These are phyloP conservation scores for Daldinia concentrica DNA, from an alignment of 495 filamentous ascomycete species.

Conservation along the genomic window DNA sequence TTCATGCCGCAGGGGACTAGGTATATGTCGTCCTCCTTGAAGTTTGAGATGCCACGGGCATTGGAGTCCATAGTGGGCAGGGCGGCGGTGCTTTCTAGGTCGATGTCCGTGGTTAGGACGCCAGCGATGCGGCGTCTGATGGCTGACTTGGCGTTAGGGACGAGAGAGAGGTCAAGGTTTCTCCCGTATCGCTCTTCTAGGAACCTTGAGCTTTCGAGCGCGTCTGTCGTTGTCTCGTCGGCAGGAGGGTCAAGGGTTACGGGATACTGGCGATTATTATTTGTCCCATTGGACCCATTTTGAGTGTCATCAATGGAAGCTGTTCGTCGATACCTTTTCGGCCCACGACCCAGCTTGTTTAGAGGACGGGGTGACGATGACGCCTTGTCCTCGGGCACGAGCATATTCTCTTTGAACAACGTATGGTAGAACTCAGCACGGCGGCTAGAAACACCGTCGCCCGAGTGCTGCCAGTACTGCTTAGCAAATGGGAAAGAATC, in stretches of 20 bases:
- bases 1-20: constrained; percentile 93
- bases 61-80: constrained; percentile 53
- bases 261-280: constrained; percentile 26
- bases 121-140: constrained; percentile 90
- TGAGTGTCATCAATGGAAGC: constrained; percentile 58
- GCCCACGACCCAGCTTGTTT: constrained; percentile 68
- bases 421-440: constrained; percentile 86
- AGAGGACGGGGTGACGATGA: constrained; percentile 24
- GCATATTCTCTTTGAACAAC: constrained; percentile 73
- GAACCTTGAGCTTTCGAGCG: constrained; percentile 75
- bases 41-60: constrained; percentile 68
- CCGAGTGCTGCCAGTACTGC: constrained; percentile 94
- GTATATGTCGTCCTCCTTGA: constrained; percentile 89
- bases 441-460: constrained; percentile 93
- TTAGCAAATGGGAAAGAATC: constrained; percentile 76
- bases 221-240: constrained; percentile 52
- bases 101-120: constrained; percentile 76
- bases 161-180: constrained; percentile 81
- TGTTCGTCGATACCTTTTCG: constrained; percentile 74
- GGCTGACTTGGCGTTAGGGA: constrained; percentile 83
- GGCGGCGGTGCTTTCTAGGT: constrained; percentile 57
- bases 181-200: constrained; percentile 95
- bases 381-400: constrained; percentile 63
- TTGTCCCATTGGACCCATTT: constrained; percentile 17
- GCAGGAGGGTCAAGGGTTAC: constrained; percentile 16